Percentiles rank a stretch among this genome's conserved stretches.
These are phyloP conservation scores for Dothiorella sarmentorum DNA, from an alignment of 2,329 filamentous ascomycete species.

Conservation along the genomic window DNA sequence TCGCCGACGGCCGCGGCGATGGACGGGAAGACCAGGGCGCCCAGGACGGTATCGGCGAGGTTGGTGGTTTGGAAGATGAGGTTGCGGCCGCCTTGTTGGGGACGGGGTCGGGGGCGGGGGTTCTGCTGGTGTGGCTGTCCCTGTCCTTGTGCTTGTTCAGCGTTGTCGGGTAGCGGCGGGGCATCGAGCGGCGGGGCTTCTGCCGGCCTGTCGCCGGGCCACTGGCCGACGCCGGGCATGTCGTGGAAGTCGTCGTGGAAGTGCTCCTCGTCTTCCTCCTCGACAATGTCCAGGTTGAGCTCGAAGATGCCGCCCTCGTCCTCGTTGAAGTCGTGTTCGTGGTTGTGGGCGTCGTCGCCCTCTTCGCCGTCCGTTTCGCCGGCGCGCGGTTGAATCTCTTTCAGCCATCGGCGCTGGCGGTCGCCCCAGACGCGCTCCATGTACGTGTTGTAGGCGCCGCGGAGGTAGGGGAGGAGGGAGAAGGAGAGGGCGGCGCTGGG, in stretches of 20 bases:
- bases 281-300: conserved; percentile 45
- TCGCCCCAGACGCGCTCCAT: conserved; percentile 59
- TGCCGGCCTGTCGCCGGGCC: conserved; percentile 18
- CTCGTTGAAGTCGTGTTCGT: conserved; percentile 25
- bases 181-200: conserved; percentile 24
- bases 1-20: conserved; percentile 78
- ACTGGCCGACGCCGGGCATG: conserved; percentile 18
- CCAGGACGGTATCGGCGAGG: conserved; percentile 59
- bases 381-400: conserved; percentile 58
- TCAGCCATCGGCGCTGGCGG: conserved; percentile 58
- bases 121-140: conserved; percentile 27
- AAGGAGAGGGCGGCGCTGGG: conserved; percentile 64
- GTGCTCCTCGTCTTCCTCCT: conserved; percentile 35
- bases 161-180: conserved; percentile 28
- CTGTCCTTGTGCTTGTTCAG: conserved; percentile 15
- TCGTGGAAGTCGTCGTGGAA: conserved; percentile 39
- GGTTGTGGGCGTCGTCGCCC: conserved; percentile 28
- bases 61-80: conserved; percentile 53
- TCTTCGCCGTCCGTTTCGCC: conserved; percentile 35
- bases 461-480: conserved; percentile 63
- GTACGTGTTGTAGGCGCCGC: conserved; percentile 60
- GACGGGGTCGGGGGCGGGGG: conserved; percentile 27
- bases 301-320: conserved; percentile 46
- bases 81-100: conserved; percentile 39
- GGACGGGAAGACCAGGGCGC: conserved; percentile 74